Conservation (phyloP, 2,329 filamentous ascomycete genomes). For the Biscogniauxia sp. region DNA sequence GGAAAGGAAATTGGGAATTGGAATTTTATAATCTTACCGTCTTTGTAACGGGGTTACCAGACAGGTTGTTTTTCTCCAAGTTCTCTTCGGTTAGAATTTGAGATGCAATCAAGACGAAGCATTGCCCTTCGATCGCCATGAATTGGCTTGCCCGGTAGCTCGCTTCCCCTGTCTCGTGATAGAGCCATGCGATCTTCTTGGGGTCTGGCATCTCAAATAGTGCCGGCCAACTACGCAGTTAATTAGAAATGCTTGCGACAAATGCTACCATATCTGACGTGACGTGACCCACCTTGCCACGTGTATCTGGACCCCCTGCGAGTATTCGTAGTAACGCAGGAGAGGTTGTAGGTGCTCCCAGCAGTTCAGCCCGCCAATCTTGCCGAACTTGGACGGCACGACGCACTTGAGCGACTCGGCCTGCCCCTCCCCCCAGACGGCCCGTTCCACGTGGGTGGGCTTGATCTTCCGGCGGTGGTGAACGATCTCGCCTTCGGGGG, state of each 20-base stretch:
- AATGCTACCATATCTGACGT: neutral
- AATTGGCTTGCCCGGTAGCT: constrained; percentile 37
- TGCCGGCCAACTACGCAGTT: constrained; percentile 29
- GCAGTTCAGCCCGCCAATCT: constrained; percentile 53
- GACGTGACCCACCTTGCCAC: constrained; percentile 26
- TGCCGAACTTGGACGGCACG: constrained; percentile 47
- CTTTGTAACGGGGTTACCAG: constrained; percentile 37
- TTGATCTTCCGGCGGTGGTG: constrained; percentile 50
- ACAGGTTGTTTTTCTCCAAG: constrained; percentile 38
- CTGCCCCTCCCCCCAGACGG: constrained; percentile 54
- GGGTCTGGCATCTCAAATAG: constrained; percentile 36
- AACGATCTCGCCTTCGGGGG: constrained; percentile 42
- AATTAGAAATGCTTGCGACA: constrained; percentile 13
- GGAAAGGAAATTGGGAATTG: neutral
- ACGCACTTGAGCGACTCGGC: constrained; percentile 55
- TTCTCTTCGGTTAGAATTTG: constrained; percentile 41
- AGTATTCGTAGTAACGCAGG: constrained; percentile 37
- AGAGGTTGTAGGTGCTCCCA: constrained; percentile 58
- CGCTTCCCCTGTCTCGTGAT: constrained; percentile 35
- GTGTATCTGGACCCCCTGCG: constrained; percentile 35
- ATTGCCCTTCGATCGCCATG: constrained; percentile 43
- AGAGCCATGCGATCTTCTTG: constrained; percentile 35
- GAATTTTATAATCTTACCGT: constrained; percentile 23
- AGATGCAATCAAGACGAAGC: constrained; percentile 40
- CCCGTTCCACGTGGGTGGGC: constrained; percentile 47